These are phyloP conservation scores for Nectriaceae sp. DNA, from an alignment of 2,329 filamentous ascomycete genomes.

Conservation along the genomic window DNA sequence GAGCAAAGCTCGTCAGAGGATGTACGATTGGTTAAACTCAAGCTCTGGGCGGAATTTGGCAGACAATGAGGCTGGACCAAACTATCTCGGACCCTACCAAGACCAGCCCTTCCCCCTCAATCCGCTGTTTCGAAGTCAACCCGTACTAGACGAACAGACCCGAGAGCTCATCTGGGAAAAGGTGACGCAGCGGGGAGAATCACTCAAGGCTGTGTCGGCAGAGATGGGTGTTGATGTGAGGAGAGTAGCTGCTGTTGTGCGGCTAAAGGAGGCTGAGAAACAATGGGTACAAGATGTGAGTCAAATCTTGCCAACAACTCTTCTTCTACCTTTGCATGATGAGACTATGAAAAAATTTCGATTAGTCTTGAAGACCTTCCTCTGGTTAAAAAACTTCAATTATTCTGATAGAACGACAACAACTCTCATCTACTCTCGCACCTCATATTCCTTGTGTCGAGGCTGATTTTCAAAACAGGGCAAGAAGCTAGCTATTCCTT, in stretches of 20 bases:
- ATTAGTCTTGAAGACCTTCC: constrained; percentile 99
- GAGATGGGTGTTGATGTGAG: constrained; percentile 79
- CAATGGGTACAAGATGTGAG: constrained; percentile 76
- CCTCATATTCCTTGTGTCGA: constrained; percentile 1
- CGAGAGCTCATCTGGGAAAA: constrained; percentile 73
- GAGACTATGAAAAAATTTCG: constrained; percentile 74
- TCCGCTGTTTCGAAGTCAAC: constrained; percentile 66
- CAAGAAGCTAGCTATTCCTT: constrained; percentile 74
- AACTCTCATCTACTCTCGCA: constrained; percentile 4
- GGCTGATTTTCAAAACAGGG: constrained; percentile 54
- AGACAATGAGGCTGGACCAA: constrained; percentile 29
- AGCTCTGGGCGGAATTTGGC: constrained; percentile 25
- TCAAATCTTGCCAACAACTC: constrained; percentile 13
- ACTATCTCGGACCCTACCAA: constrained; percentile 40
- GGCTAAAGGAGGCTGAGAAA: constrained; percentile 85
- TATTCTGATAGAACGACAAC: constrained; percentile 24
- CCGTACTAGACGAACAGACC: constrained; percentile 72
- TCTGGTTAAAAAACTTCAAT: constrained; percentile 74
- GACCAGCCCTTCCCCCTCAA: constrained; percentile 75
- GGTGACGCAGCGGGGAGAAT: constrained; percentile 65
- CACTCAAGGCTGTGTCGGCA: constrained; percentile 75
- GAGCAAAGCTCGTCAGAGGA: constrained; percentile 37
- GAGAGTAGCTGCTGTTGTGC: constrained; percentile 80
- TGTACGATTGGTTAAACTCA: constrained; percentile 41
- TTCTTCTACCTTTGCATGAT: constrained; percentile 44